A percentile compares a stretch with the other conserved stretches of the same genome.
Conservation (phyloP, 805 yeast species). For the Schwanniomyces polymorphus region DNA sequence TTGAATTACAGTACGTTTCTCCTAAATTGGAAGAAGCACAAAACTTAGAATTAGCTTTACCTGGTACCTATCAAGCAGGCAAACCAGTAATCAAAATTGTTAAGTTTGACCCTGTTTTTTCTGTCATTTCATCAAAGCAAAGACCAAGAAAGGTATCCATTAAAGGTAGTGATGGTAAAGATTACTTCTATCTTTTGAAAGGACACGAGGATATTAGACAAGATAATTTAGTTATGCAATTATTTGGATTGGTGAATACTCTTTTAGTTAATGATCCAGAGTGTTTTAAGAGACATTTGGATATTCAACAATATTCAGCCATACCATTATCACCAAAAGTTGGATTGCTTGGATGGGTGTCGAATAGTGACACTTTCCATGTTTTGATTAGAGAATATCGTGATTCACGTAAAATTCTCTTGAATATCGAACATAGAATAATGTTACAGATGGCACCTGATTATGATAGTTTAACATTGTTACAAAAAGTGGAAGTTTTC, state of each 20-base stretch:
- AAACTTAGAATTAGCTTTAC: conserved; percentile 84
- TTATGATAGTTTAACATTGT: conserved; percentile 81
- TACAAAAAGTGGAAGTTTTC: conserved; percentile 95
- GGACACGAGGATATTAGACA: conserved; percentile 99
- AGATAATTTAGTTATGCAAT: conserved; percentile 96
- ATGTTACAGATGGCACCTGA: conserved; percentile 98
- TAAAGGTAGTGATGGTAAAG: conserved; percentile 89
- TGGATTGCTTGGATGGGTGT: conserved; percentile 97
- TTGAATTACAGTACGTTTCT: conserved; percentile 91
- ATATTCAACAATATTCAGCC: conserved; percentile 88
- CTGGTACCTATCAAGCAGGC: conserved; percentile 90
- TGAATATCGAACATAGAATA: conserved; percentile 91
- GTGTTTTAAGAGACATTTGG: conserved; percentile 93
- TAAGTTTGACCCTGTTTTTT: conserved; percentile 76
- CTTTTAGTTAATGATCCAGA: conserved; percentile 87
- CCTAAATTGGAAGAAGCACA: conserved; percentile 80
- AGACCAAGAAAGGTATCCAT: conserved; percentile 85
- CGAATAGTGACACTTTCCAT: conserved; percentile 96
- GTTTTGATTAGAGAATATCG: conserved; percentile 89
- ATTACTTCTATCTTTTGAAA: conserved; percentile 77
- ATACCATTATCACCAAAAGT: conserved; percentile 95
- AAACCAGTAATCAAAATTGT: conserved; percentile 72
- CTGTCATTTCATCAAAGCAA: conserved; percentile 92
- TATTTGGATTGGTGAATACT: conserved; percentile 93
- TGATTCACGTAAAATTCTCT: conserved; percentile 82